Base-by-base conservation (phyloP, 805 yeast genomes). In the Hagleromyces aurorensis region DNA sequence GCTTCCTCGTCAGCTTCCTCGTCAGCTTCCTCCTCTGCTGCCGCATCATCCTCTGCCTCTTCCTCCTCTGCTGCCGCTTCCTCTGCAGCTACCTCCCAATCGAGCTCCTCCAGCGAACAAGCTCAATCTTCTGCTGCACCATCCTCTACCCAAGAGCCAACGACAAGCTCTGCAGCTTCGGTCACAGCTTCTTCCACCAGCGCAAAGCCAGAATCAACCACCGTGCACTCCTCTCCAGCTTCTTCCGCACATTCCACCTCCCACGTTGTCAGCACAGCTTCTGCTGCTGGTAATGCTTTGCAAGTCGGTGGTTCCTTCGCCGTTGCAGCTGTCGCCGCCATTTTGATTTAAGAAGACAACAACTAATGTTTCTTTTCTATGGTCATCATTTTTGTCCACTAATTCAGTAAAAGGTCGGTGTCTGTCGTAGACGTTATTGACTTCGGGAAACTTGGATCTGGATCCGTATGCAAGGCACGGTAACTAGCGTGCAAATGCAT, bases 191-290 rank as follows among this genome's bases (percentile, higher is more conserved):
- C 37, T 15, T 23, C 38, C 19, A 34, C 34, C 27, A 36, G 69
- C 43, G 59, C 70, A 38, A 53, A 65, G 33, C 61, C 27, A 19
- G 18, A 37, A 11, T 21, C 69, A 23, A 59, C 72, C 23, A 71
- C 79, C 36, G 52, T 75, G 21, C 69, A 70, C 37, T 50, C 66
- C 32, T 59, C 65, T 33, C 62, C 66, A n/a, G 59, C 64, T 17
- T 52, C 68, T 13, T 47, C 63, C 35, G 31, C 59, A 14, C 50
- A 57, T 16, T 19, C 32, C 16, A 23, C 44, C 16, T 21, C 21
- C 8, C 25, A 16, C 9, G 30, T 27, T 13, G 25, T 27, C 21
- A 21, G 18, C 13, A 12, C 30, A n/a, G 21, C 72, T 78, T 45
- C 59, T 68, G 62, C 40, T 38, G 47, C 46, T 30, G 58, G 48